Evolutionary conservation across 2,329 filamentous ascomycete species (phyloP).

Genomic region (Diaporthe sp.): DNA sequence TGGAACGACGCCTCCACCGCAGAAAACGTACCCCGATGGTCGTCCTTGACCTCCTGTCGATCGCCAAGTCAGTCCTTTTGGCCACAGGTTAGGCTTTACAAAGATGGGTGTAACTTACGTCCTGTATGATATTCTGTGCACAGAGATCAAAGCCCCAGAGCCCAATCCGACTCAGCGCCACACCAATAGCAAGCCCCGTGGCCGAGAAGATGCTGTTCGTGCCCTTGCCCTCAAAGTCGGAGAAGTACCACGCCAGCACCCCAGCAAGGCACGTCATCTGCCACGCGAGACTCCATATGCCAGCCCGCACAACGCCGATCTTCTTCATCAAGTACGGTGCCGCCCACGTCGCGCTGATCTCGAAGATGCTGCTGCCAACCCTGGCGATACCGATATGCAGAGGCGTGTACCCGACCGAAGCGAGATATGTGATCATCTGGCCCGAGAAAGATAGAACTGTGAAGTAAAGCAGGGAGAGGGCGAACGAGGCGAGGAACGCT

Average conservation of each 20-base stretch:
- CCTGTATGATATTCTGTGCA: slow-evolving; percentile 72
- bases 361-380: slow-evolving; percentile 66
- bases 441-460: slow-evolving; percentile 72
- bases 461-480: slow-evolving; percentile 72
- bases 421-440: slow-evolving; percentile 76
- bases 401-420: slow-evolving; percentile 66
- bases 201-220: slow-evolving; percentile 55
- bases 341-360: slow-evolving; percentile 73
- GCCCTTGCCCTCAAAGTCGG: slow-evolving; percentile 42
- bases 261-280: slow-evolving; percentile 70
- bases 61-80: background rate
- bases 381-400: slow-evolving; percentile 67
- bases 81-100: no score
- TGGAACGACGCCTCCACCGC: slow-evolving; percentile 77
- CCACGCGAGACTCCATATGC: slow-evolving; percentile 79
- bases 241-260: slow-evolving; percentile 60
- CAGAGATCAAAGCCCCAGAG: slow-evolving; percentile 75
- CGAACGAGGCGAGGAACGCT: slow-evolving; percentile 72
- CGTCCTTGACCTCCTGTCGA: slow-evolving; percentile 64
- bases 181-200: slow-evolving; percentile 62
- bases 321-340: slow-evolving; percentile 68
- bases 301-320: slow-evolving; percentile 73
- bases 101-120: slow-evolving; percentile 65
- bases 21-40: slow-evolving; percentile 77
- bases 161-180: slow-evolving; percentile 70